Evolutionary conservation across 2,329 filamentous ascomycete species (phyloP).

Genomic region (Epichloe amarillans): DNA sequence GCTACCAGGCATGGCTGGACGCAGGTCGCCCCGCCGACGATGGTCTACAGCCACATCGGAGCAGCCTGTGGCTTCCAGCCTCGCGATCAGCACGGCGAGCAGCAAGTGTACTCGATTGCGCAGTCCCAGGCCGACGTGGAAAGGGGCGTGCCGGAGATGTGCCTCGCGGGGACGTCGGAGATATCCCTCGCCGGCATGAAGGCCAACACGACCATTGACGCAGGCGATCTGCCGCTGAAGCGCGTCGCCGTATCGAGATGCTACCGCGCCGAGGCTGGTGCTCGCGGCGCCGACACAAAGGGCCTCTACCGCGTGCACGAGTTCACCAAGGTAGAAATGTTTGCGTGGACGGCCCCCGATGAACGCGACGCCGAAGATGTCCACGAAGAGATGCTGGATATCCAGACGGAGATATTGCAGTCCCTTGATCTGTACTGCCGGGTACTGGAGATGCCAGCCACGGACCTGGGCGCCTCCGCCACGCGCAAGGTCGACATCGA

Average conservation of each 20-base stretch:
- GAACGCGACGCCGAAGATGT: constrained; percentile 35
- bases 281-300: constrained; percentile 79
- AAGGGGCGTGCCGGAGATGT: constrained; percentile 52
- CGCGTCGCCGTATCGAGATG: constrained; percentile 78
- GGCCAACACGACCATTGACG: constrained; percentile 55
- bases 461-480: constrained; percentile 81
- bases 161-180: constrained; percentile 80
- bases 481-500: constrained; percentile 85
- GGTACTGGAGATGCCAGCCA: constrained; percentile 80
- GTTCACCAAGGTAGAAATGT: constrained; percentile 97
- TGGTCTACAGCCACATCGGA: constrained; percentile 87
- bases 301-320: constrained; percentile 95
- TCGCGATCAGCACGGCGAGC: constrained; percentile 77
- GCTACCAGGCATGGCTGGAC: constrained; percentile 66
- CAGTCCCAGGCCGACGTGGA: constrained; percentile 50
- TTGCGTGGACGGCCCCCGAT: constrained; percentile 69
- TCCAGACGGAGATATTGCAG: constrained; percentile 73
- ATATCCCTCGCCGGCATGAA: constrained; percentile 89
- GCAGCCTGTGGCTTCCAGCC: constrained; percentile 90
- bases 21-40: constrained; percentile 68
- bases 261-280: constrained; percentile 89
- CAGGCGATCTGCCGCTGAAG: constrained; percentile 58
- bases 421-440: constrained; percentile 72
- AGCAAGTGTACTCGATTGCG: constrained; percentile 75
- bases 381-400: constrained; percentile 74